Percentiles rank a stretch among this genome's conserved stretches.
phyloP scores from a whole-genome alignment of 2,329 filamentous ascomycete genomes.

The Capronia epimyces region DNA sequence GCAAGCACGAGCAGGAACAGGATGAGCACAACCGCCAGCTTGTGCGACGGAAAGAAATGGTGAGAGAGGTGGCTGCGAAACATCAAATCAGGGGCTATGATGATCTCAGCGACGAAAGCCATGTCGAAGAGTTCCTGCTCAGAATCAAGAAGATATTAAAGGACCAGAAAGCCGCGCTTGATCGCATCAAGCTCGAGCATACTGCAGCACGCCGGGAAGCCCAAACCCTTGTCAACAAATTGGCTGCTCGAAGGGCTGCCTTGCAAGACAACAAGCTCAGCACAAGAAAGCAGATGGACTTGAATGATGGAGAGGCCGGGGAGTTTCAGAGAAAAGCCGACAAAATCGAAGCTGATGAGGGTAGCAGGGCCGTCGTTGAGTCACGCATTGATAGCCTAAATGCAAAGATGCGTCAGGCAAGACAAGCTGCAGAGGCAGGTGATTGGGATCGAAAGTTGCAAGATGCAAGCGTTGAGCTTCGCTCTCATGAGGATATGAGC shows the following conservation, averaged over 20 bases:
- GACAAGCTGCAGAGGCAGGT: slow-evolving; percentile 57
- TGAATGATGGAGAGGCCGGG: slow-evolving; percentile 65
- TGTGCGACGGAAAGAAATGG: slow-evolving; percentile 62
- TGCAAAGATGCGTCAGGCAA: slow-evolving; percentile 55
- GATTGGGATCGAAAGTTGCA: slow-evolving; percentile 68
- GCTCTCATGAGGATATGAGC: slow-evolving; percentile 64
- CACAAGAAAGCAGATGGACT: slow-evolving; percentile 64
- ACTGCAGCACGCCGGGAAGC: slow-evolving; percentile 68
- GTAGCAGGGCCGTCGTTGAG: slow-evolving; percentile 70
- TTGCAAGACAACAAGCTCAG: slow-evolving; percentile 68
- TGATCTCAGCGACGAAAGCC: slow-evolving; percentile 65
- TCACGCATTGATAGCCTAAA: slow-evolving; percentile 66
- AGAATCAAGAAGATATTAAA: slow-evolving; percentile 67
- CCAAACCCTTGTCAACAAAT: slow-evolving; percentile 64
- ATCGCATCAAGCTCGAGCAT: slow-evolving; percentile 67
- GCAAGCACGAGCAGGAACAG: slow-evolving; percentile 78
- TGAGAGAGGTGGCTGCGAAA: slow-evolving; percentile 68
- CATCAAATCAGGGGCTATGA: slow-evolving; percentile 84
- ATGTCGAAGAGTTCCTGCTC: slow-evolving; percentile 71
- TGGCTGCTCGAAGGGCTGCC: slow-evolving; percentile 68
- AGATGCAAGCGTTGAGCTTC: slow-evolving; percentile 59
- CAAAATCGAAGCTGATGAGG: slow-evolving; percentile 78
- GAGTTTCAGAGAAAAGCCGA: slow-evolving; percentile 63
- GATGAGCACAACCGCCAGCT: slow-evolving; percentile 79
- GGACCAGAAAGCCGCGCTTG: slow-evolving; percentile 74